Conservation (phyloP, 768 basidiomycete genomes). For the Paxillus involutus region DNA sequence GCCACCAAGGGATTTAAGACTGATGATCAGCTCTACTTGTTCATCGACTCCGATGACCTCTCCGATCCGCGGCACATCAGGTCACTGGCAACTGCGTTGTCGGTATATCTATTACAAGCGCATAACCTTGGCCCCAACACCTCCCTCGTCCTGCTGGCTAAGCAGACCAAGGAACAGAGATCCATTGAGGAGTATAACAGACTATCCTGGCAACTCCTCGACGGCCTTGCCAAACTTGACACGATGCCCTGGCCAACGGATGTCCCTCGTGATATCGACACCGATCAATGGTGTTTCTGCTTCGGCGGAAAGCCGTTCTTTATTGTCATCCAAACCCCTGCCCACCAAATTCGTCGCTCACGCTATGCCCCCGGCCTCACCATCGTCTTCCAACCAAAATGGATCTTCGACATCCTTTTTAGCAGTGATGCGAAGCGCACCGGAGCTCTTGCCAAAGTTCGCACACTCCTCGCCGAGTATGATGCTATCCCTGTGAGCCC, state of each 20-base stretch:
- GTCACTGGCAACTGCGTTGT: slow-evolving; percentile 15
- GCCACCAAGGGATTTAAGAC: slow-evolving; percentile 23
- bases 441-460: slow-evolving; percentile 17
- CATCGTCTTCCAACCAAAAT: slow-evolving; percentile 24
- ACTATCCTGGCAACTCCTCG: slow-evolving; percentile 20
- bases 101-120: slow-evolving; percentile 14
- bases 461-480: slow-evolving; percentile 15
- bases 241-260: slow-evolving; percentile 12
- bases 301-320: slow-evolving; percentile 21
- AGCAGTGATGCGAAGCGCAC: slow-evolving; percentile 17
- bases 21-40: slow-evolving; percentile 19
- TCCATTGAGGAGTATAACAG: slow-evolving; percentile 19
- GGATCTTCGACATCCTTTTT: slow-evolving; percentile 24
- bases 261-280: slow-evolving; percentile 22
- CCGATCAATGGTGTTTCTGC: slow-evolving; percentile 20
- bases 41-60: slow-evolving; percentile 23
- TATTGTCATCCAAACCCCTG: slow-evolving; percentile 19
- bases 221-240: slow-evolving; percentile 18
- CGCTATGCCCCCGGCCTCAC: slow-evolving; percentile 19
- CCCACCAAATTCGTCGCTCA: slow-evolving; percentile 20
- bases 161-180: slow-evolving; percentile 6
- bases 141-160: slow-evolving; percentile 18
- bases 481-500: slow-evolving; percentile 22
- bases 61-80: slow-evolving; percentile 20
- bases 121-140: slow-evolving; percentile 20